These are phyloP conservation scores for Sugiyamaella marilandica DNA, from an alignment of 805 yeast genomes.

Conservation along the genomic window DNA sequence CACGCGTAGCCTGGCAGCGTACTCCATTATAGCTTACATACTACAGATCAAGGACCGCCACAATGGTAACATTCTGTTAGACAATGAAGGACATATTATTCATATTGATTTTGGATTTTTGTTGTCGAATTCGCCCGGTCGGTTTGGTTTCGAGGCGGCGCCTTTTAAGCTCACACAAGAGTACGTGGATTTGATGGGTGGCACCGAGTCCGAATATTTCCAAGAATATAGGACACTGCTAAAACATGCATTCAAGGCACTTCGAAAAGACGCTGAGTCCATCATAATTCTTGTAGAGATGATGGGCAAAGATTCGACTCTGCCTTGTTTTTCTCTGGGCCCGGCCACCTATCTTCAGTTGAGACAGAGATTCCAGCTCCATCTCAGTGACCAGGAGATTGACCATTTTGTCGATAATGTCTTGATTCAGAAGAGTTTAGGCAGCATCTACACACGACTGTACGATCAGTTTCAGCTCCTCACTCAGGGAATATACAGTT, in stretches of 20 bases:
- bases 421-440: conserved; percentile 74
- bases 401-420: conserved; percentile 73
- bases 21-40: conserved; percentile 83
- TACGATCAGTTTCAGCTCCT: conserved; percentile 93
- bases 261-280: conserved; percentile 70
- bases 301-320: conserved; percentile 85
- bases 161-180: conserved; percentile 91
- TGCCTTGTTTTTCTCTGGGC: conserved; percentile 91
- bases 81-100: conserved; percentile 88
- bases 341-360: conserved; percentile 74
- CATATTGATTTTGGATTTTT: conserved; percentile 91
- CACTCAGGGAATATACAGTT: conserved; percentile 84
- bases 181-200: conserved; percentile 85
- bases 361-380: conserved; percentile 71
- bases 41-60: conserved; percentile 96
- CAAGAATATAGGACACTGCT: conserved; percentile 55
- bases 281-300: conserved; percentile 80
- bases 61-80: conserved; percentile 96
- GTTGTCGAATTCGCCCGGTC: conserved; percentile 91
- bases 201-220: conserved; percentile 58
- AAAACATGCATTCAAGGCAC: conserved; percentile 66
- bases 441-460: conserved; percentile 83
- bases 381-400: conserved; percentile 64
- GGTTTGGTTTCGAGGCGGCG: conserved; percentile 95
- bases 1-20: conserved; percentile 85